Percentiles rank a stretch among this genome's conserved stretches.
These are phyloP conservation scores for Pichiaceae sp. DNA, from an alignment of 1,139 yeast species.

Conservation along the genomic window DNA sequence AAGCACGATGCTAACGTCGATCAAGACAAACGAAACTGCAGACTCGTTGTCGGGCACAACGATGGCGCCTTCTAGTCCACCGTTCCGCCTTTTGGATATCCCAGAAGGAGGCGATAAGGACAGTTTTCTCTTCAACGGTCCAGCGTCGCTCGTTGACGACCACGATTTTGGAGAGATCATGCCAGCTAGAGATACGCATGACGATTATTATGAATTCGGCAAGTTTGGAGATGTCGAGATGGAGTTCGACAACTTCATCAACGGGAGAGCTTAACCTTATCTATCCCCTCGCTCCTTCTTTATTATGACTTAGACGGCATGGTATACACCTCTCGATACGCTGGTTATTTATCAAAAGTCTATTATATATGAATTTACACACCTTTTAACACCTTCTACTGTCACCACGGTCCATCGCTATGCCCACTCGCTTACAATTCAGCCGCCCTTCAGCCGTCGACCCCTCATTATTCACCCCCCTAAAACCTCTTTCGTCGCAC, in stretches of 20 bases:
- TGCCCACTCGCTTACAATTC: too few species aligned
- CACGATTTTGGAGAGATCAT: neutral
- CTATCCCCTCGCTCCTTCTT: too few species aligned
- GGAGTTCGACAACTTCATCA: constrained; percentile 22
- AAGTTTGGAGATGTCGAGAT: constrained; percentile 17
- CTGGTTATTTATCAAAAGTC: too few species aligned
- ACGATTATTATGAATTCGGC: constrained; percentile 9
- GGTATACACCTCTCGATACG: too few species aligned
- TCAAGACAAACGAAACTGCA: constrained; percentile 19
- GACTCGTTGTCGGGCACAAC: constrained; percentile 8
- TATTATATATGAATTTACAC: too few species aligned
- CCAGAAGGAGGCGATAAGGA: constrained; percentile 5
- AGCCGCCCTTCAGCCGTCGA: too few species aligned
- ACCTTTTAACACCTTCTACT: too few species aligned
- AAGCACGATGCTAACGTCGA: constrained; percentile 17
- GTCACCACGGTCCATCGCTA: too few species aligned
- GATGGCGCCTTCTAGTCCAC: constrained; percentile 1
- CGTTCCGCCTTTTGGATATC: constrained; percentile 6
- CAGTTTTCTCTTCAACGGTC: neutral
- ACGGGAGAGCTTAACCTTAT: constrained; percentile 10
- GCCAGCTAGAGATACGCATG: constrained; percentile 4
- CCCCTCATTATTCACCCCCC: too few species aligned
- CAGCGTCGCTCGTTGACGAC: constrained; percentile 2
- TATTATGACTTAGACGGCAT: too few species aligned
- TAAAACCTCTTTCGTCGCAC: too few species aligned